Evolutionary conservation across 306 rosid species (phyloP), one percentile per base, ranked within the genome.

Genomic region (Neltuma alba): DNA sequence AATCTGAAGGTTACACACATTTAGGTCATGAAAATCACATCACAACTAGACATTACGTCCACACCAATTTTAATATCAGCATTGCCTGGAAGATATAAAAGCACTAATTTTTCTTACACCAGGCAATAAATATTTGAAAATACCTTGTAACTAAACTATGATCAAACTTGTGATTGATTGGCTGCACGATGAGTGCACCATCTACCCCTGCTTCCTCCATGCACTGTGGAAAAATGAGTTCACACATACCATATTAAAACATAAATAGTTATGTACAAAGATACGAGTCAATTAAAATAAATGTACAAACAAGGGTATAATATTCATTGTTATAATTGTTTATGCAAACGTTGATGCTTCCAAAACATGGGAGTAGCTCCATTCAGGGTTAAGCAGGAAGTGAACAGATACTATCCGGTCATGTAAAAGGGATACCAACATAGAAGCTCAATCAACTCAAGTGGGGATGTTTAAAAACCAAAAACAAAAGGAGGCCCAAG

Each of bases 171-270:
- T 94, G 92, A 89, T 88, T 92, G 54, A 94, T 94, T 11, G 98
- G 98, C 89, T 94, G 98, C 75, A 94, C 97, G 80, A 92, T 91
- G 10, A 94, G 86, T 20, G 97, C 97, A 86, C 94, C 93, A 71
- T 90, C 89, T 80, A 92, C 97, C 54, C 87, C 91, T 21, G 97
- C 98, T 81, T 91, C 98, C 83, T 88, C 92, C 97, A 94, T 92
- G 75, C 87, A 86, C 98, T 94, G 84, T 5, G 18, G 23, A 75
- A 67, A 79, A 67, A 23, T 63, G 45, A 47, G 63, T 45, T 61
- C 80, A 23, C 38, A 41, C 15, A 62, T 23, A 60, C 52, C 16
- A 44, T 31, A 57, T n/a, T 28, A 34, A 71, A 73, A 55, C 74
- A 10, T 57, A 27, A 23, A 44, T 11, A n/a, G 6, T 25, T 40